Base-by-base conservation (phyloP, 129 eudicot species). In the Artemisia argyi region DNA sequence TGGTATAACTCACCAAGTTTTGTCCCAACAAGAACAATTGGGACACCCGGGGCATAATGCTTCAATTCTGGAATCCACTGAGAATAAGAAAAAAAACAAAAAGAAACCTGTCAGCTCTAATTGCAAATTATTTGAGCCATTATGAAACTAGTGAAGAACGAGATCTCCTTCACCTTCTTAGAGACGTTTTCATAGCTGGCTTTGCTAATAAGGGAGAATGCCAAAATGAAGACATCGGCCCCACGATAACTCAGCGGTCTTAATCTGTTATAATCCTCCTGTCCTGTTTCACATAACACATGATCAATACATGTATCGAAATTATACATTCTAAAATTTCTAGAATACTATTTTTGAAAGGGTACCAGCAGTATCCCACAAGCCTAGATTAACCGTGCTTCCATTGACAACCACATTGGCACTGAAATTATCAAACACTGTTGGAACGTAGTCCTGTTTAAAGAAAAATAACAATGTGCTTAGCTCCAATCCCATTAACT, bases 291-390 rank as follows among this genome's bases (percentile, higher is more conserved):
- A 78, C 44, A 81, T 11, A 48, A 30, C 9, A 2, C 44, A 71
- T 18, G 16, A 54, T 71, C 42, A 71, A 42, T 20, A 11, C 12
- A 63, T 28, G 39, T 12, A n/a, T 53, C 39, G 8, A 71, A 61
- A 39, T 39, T 9, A 35, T 7, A 32, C n/a, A 20, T 61, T 16
- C 1, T 28, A 0, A 59, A 20, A 3, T 69, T 19, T 3, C 22
- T 46, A 5, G 5, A 39, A 18, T 68, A 49, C 9, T 59, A 12
- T 54, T 56, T 65, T 69, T 47, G 24, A 77, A 59, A 68, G 71
- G 14, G 78, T 87, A 94, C 99, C 99, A 77, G 99, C 99, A 90
- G 99, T 94, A 80, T 94, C 99, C 99, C 99, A 94, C 79, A 94
- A 85, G 74, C 99, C 99, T 39, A 94, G 85, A 63, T 94, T 94